Evolutionary conservation across 306 rosid genomes (phyloP), one percentile per base, ranked within the genome.

Genomic region (Pachyrhizus erosus): DNA sequence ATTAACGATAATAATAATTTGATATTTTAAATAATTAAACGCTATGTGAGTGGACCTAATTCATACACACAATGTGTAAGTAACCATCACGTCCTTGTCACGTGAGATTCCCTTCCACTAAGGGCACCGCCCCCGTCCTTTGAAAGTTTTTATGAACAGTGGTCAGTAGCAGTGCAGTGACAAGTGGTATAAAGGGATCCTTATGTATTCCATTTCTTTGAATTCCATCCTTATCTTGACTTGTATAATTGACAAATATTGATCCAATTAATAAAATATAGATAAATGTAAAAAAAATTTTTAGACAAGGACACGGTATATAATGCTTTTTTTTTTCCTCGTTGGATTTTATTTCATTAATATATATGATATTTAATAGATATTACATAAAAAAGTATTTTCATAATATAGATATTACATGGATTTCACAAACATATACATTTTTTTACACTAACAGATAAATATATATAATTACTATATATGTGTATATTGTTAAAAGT

Each of bases 41-140:
- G 27, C 18, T 17, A 14, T 12, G 69, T 26, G 60, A 26, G 26
- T 40, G 83, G 79, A 49, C 69, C 60, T 72, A 4, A 69, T 70
- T 39, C 26, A 5, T 26, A 26, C 39, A 29, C 21, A 27, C 54
- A 18, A 17, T 29, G 15, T 0, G 17, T 20, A 1, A 24, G 40
- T 84, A 83, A 13, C 46, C 33, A 68, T 79, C 89, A 83, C 82
- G 84, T 87, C 92, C 78, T 71, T 84, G 83, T 91, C 90, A 85
- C 88, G 80, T 84, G 93, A 51, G 60, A 80, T 91, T 79, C 87
- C 93, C 85, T 78, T 42, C 46, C 17, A 10, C 78, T 0, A 18
- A 45, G 83, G 94, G 90, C 93, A 89, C 89, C 90, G 88, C 85
- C 91, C 82, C 14, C 7, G 4, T 12, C 27, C 5, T 23, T 57